Percentiles rank a stretch among this genome's conserved stretches.
Evolutionary conservation across 192 early-diverging fungal species (phyloP).

Genomic region (Backusella tarrabulga): DNA sequence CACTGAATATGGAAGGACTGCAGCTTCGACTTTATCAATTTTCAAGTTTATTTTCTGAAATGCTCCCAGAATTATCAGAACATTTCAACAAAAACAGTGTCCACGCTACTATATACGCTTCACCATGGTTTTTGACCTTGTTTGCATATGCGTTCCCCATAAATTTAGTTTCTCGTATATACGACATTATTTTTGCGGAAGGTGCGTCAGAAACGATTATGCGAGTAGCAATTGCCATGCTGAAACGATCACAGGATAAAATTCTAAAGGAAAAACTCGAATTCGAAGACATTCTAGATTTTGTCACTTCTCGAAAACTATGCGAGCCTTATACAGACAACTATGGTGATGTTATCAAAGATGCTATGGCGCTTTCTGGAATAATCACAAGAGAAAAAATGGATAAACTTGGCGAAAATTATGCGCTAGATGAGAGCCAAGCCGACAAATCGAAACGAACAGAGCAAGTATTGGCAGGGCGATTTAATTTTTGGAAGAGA

Average conservation of each 20-base stretch:
- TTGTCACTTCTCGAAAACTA: slow-evolving; percentile 73
- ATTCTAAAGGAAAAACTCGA: slow-evolving; percentile 61
- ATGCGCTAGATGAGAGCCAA: slow-evolving; percentile 35
- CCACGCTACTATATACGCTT: slow-evolving; percentile 87
- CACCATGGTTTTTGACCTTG: slow-evolving; percentile 96
- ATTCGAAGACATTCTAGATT: slow-evolving; percentile 82
- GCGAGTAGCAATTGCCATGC: slow-evolving; percentile 82
- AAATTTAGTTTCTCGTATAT: slow-evolving; percentile 83
- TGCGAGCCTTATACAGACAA: slow-evolving; percentile 74
- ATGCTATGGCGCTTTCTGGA: slow-evolving; percentile 71
- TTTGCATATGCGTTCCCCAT: slow-evolving; percentile 97
- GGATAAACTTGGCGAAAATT: slow-evolving; percentile 64
- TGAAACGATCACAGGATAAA: slow-evolving; percentile 73
- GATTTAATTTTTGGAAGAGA: slow-evolving; percentile 44
- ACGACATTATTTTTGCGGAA: slow-evolving; percentile 91
- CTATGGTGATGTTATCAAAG: slow-evolving; percentile 67
- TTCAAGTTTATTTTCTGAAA: slow-evolving; percentile 70
- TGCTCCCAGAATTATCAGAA: slow-evolving; percentile 69
- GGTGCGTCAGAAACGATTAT: slow-evolving; percentile 90
- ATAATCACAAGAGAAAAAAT: slow-evolving; percentile 70
- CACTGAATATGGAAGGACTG: slow-evolving; percentile 91
- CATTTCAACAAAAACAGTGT: slow-evolving; percentile 78
- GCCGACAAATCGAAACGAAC: slow-evolving; percentile 52
- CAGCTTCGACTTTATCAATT: slow-evolving; percentile 90
- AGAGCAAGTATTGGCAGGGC: slow-evolving; percentile 46